A percentile compares a stretch with the other conserved stretches of the same genome.
phyloP scores from a whole-genome alignment of 768 basidiomycete genomes.

The Strobilomyces dryophilus region DNA sequence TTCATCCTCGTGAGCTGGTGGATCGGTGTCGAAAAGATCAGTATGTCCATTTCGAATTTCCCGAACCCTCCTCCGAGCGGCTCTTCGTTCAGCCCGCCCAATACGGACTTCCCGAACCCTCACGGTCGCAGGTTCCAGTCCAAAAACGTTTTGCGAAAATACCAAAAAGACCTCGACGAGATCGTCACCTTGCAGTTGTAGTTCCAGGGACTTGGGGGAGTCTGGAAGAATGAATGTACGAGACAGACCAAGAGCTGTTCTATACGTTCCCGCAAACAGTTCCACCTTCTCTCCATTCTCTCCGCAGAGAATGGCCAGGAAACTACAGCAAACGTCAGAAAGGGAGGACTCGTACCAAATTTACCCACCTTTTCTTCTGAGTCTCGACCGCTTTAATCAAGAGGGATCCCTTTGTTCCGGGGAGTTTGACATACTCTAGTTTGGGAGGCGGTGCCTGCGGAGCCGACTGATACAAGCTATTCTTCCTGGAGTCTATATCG shows the following conservation, averaged over 20 bases:
- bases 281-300: slow-evolving; percentile 93
- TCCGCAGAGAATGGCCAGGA: slow-evolving; percentile 89
- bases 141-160: slow-evolving; percentile 89
- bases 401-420: slow-evolving; percentile 83
- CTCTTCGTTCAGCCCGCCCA: slow-evolving; percentile 81
- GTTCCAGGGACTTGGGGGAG: slow-evolving; percentile 80
- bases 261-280: slow-evolving; percentile 86
- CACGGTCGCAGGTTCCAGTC: slow-evolving; percentile 88
- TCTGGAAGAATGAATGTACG: slow-evolving; percentile 91
- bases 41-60: slow-evolving; percentile 55
- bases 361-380: slow-evolving; percentile 71
- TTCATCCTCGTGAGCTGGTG: slow-evolving; percentile 43
- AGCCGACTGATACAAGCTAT: slow-evolving; percentile 31
- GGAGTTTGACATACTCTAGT: slow-evolving; percentile 88
- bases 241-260: slow-evolving; percentile 86
- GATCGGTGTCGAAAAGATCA: slow-evolving; percentile 41
- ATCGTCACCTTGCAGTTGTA: slow-evolving; percentile 89
- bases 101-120: slow-evolving; percentile 92
- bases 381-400: slow-evolving; percentile 88
- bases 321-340: slow-evolving; percentile 42
- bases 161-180: slow-evolving; percentile 90
- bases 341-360: not conserved
- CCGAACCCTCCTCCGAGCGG: slow-evolving; percentile 75
- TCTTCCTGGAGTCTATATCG: slow-evolving; percentile 40
- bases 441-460: slow-evolving; percentile 71